These are phyloP conservation scores for Phlebopus sp. DNA, from an alignment of 1,284 basidiomycete genomes.

Conservation along the genomic window DNA sequence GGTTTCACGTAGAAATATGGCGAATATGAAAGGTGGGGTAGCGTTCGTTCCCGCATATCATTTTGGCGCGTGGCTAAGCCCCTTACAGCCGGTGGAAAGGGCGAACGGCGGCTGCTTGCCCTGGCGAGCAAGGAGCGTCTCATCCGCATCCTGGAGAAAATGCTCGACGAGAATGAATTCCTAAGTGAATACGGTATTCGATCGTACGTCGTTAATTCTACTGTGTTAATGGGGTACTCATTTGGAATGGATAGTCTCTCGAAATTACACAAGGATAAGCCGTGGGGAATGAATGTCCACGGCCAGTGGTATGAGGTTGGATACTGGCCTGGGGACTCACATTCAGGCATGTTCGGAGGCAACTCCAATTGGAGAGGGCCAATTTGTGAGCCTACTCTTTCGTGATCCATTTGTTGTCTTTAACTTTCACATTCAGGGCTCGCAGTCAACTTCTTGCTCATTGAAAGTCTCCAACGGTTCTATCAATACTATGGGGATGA, in stretches of 20 bases:
- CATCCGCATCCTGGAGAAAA: constrained; percentile 86
- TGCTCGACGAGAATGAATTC: constrained; percentile 97
- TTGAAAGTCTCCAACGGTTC: constrained; percentile 93
- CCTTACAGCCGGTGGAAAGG: constrained; percentile 67
- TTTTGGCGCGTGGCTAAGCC: constrained; percentile 8
- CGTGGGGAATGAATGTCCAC: constrained; percentile 93
- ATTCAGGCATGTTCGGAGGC: constrained; percentile 97
- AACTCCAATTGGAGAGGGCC: constrained; percentile 96
- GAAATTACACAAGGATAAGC: constrained; percentile 86
- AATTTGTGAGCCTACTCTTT: constrained; percentile 53
- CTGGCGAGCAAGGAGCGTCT: constrained; percentile 91
- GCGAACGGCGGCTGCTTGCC: constrained; percentile 85
- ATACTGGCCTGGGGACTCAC: constrained; percentile 98
- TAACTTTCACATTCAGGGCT: constrained; percentile 53
- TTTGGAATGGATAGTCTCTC: constrained; percentile 58
- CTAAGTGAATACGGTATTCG: constrained; percentile 92
- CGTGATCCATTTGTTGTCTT: background rate
- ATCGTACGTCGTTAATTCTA: constrained; percentile 52
- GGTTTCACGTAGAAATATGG: constrained; percentile 88
- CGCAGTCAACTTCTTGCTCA: constrained; percentile 91
- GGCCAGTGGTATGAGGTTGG: constrained; percentile 89
- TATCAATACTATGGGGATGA: constrained; percentile 94
- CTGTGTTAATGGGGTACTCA: constrained; percentile 3
- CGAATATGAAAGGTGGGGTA: constrained; percentile 83
- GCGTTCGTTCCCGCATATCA: constrained; percentile 4